Conservation (phyloP, 176 grass and related monocot species). For the Tuctoria greenei region DNA sequence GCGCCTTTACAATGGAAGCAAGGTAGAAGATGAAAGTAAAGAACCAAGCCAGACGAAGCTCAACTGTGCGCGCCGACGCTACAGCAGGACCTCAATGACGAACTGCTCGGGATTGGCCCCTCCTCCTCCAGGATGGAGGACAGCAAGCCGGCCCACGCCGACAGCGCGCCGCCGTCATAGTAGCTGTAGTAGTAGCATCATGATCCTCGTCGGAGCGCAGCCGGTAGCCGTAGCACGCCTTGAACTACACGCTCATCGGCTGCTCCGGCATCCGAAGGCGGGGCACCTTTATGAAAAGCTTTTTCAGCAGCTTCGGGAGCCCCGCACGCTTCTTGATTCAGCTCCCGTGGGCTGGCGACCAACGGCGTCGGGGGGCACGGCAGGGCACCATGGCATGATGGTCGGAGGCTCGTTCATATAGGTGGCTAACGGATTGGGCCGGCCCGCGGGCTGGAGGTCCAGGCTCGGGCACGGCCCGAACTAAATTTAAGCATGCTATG, state of each 20-base stretch:
- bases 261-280: slow-evolving; percentile 23
- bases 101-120: slow-evolving; percentile 30
- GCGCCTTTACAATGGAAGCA: not conserved
- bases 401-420: too few species aligned
- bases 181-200: slow-evolving; percentile 56
- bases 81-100: slow-evolving; percentile 38
- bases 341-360: not conserved
- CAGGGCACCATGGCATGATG: slow-evolving; percentile 30
- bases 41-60: not conserved
- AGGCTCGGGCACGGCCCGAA: too few species aligned
- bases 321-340: slow-evolving; percentile 29
- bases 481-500: too few species aligned
- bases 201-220: slow-evolving; percentile 29
- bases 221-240: slow-evolving; percentile 28
- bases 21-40: not conserved
- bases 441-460: too few species aligned
- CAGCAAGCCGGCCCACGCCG: slow-evolving; percentile 48
- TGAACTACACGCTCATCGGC: not conserved
- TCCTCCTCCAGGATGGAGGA: slow-evolving; percentile 55
- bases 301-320: slow-evolving; percentile 52
- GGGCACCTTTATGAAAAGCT: slow-evolving; percentile 54
- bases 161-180: slow-evolving; percentile 15
- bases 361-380: slow-evolving; percentile 24
- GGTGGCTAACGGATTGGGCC: too few species aligned
- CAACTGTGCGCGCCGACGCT: not conserved